These are phyloP conservation scores for Trichoderma sp. DNA, from an alignment of 2,329 filamentous ascomycete species.

Conservation along the genomic window DNA sequence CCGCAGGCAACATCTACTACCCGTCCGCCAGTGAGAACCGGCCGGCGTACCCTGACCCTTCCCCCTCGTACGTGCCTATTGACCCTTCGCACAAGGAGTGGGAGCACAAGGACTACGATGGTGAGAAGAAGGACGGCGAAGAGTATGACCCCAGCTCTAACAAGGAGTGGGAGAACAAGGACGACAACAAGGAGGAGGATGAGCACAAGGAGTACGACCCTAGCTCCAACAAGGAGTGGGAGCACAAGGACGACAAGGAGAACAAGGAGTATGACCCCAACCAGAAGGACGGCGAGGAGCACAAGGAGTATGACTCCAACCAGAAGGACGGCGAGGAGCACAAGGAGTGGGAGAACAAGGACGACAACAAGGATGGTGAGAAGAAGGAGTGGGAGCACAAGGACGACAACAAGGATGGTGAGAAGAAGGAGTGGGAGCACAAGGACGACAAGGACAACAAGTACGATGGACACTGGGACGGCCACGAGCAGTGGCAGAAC, in stretches of 20 bases:
- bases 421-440: not conserved
- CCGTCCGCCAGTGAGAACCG: not conserved
- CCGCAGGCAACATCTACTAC: conserved; percentile 23
- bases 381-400: not conserved
- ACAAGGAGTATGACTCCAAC: not conserved
- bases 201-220: not conserved
- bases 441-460: not conserved
- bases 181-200: not conserved
- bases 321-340: not conserved
- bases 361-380: not conserved
- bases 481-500: not conserved
- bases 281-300: not conserved
- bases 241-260: not conserved
- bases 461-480: not conserved
- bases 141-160: no score
- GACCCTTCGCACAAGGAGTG: not conserved
- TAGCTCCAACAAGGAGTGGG: not conserved
- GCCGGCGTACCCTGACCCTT: not conserved
- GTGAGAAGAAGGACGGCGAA: not conserved
- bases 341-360: not conserved
- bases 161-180: not conserved
- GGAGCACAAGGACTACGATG: not conserved
- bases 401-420: not conserved
- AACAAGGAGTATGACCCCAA: not conserved
- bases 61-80: not conserved